Conservation (phyloP, 345 rosid species). For the Geranium brycei region DNA sequence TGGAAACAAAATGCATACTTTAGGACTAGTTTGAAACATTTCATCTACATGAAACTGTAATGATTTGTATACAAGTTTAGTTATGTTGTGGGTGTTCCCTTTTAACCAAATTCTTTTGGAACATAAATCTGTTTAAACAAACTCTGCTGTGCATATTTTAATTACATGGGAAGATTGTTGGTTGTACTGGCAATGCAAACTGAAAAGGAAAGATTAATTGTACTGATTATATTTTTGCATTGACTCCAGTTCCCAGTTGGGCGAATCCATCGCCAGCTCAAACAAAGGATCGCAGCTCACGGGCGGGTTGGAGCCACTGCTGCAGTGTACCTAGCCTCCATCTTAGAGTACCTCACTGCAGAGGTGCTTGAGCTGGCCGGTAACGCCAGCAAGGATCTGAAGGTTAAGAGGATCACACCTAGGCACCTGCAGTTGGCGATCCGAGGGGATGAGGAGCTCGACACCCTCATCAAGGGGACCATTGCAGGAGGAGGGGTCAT, state of each 20-base stretch:
- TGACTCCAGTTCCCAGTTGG: slow-evolving; percentile 56
- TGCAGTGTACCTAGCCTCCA: slow-evolving; percentile 58
- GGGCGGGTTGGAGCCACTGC: slow-evolving; percentile 80
- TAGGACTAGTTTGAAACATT: no score
- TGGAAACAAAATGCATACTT: no score
- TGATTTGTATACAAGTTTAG: no score
- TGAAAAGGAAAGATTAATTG: not conserved
- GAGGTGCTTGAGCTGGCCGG: slow-evolving; percentile 75
- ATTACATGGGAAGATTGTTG: no score
- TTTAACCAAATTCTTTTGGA: not conserved
- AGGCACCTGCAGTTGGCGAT: slow-evolving; percentile 44
- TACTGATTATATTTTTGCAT: not conserved
- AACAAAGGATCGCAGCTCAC: slow-evolving; percentile 36
- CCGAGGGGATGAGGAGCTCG: slow-evolving; percentile 44
- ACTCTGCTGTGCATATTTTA: not conserved
- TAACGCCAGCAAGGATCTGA: slow-evolving; percentile 48
- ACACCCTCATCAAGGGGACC: slow-evolving; percentile 51
- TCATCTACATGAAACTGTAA: no score
- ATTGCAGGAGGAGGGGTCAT: slow-evolving; percentile 69
- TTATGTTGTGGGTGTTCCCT: no score
- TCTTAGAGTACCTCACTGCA: slow-evolving; percentile 61
- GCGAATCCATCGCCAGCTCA: slow-evolving; percentile 63
- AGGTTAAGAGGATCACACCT: slow-evolving; percentile 61
- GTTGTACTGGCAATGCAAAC: not conserved
- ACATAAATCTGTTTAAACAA: not conserved